These are phyloP conservation scores for Starmerella kuoi DNA, from an alignment of 805 yeast genomes.

Conservation along the genomic window DNA sequence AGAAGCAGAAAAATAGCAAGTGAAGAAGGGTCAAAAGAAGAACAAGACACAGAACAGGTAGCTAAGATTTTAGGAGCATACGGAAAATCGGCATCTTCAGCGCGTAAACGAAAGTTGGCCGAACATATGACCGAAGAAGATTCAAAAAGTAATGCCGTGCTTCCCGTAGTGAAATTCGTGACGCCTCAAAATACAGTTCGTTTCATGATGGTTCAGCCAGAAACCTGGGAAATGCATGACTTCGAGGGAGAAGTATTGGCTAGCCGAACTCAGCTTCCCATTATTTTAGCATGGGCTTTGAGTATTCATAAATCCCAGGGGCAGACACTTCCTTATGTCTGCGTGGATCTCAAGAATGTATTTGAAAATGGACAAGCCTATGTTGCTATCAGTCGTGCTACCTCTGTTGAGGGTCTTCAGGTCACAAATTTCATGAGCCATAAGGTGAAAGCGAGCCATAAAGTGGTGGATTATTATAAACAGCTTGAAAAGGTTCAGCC, in stretches of 20 bases:
- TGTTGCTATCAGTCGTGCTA: conserved; percentile 89
- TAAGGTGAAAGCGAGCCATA: conserved; percentile 56
- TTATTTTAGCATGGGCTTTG: conserved; percentile 90
- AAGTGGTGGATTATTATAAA: conserved; percentile 57
- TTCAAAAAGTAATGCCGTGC: conserved; percentile 17
- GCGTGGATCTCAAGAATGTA: conserved; percentile 60
- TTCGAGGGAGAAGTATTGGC: conserved; percentile 57
- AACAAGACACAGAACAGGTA: neutral
- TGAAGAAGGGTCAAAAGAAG: neutral
- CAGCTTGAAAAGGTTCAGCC: conserved; percentile 7
- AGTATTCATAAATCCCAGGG: conserved; percentile 96
- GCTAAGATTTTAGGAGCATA: conserved; percentile 6
- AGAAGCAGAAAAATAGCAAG: neutral
- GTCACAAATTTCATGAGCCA: conserved; percentile 55
- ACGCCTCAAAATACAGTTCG: conserved; percentile 60
- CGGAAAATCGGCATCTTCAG: conserved; percentile 1
- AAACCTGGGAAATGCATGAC: conserved; percentile 69
- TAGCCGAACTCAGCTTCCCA: conserved; percentile 66
- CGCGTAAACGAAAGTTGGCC: conserved; percentile 12
- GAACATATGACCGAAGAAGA: conserved; percentile 6
- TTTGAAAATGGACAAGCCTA: conserved; percentile 94
- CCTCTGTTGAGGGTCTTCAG: conserved; percentile 68
- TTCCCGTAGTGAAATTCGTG: conserved; percentile 70
- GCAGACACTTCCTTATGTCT: conserved; percentile 63
- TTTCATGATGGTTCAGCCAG: conserved; percentile 70